Conservation (phyloP, 2,329 filamentous ascomycete genomes). For the Fusarium metavorans region DNA sequence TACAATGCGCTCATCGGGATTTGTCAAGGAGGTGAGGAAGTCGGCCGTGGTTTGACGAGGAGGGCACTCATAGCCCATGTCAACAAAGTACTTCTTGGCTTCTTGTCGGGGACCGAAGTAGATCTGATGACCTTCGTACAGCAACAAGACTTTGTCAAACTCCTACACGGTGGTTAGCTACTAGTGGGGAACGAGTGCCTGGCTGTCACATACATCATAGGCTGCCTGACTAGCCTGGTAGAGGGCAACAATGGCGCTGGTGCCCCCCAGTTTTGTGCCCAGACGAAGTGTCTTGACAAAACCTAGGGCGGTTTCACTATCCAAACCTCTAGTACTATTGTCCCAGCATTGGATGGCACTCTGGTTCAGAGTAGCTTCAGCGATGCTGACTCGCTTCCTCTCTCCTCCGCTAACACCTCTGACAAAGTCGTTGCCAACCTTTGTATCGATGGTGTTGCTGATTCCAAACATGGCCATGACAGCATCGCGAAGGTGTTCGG, state of each 20-base stretch:
- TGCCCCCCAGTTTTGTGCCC: conserved; percentile 67
- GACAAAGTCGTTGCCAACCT: conserved; percentile 75
- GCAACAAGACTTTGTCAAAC: conserved; percentile 76
- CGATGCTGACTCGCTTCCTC: conserved; percentile 80
- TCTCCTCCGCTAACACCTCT: conserved; percentile 82
- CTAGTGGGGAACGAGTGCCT: too few relatives aligned
- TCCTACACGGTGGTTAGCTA: neutral
- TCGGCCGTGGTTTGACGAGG: conserved; percentile 73
- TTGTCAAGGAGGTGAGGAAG: conserved; percentile 70
- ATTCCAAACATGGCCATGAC: conserved; percentile 72
- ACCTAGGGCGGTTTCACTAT: conserved; percentile 39
- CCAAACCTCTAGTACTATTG: conserved; percentile 44
- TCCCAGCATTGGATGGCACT: conserved; percentile 53
- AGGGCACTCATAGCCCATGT: conserved; percentile 67
- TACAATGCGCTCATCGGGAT: conserved; percentile 47
- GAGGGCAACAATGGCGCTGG: conserved; percentile 70
- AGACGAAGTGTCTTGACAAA: conserved; percentile 51
- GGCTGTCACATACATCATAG: conserved; percentile 45
- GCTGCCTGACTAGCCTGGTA: conserved; percentile 67
- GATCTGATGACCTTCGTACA: conserved; percentile 76
- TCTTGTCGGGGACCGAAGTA: conserved; percentile 50
- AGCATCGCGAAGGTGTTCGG: conserved; percentile 56
- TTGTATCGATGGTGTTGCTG: conserved; percentile 76
- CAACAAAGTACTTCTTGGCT: conserved; percentile 40
- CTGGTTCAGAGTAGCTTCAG: conserved; percentile 72